These are phyloP conservation scores for Mycena vulgaris DNA, from an alignment of 768 basidiomycete species.

Conservation along the genomic window DNA sequence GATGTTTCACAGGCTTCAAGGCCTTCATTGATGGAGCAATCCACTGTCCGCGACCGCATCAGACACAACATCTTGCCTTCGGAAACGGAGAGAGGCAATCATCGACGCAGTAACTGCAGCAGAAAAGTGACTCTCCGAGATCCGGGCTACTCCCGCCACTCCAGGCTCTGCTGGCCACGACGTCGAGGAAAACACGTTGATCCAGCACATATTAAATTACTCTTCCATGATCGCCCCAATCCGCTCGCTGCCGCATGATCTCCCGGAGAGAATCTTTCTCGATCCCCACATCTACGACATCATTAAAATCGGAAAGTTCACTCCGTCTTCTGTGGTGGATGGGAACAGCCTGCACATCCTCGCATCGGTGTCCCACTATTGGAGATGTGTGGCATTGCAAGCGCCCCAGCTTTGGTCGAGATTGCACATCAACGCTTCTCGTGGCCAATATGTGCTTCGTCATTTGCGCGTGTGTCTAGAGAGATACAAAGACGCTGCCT, in stretches of 20 bases:
- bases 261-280: not conserved
- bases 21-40: no score
- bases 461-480: not conserved
- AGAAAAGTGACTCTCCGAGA: not conserved
- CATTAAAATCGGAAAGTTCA: not conserved
- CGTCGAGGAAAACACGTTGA: not conserved
- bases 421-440: not conserved
- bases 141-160: not conserved
- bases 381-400: not conserved
- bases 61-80: not conserved
- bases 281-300: not conserved
- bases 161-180: not conserved
- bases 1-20: no score
- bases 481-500: not conserved
- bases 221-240: not conserved
- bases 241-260: not conserved
- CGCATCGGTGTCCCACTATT: not conserved
- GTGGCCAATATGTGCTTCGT: not conserved
- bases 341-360: not conserved
- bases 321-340: not conserved
- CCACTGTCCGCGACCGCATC: not conserved
- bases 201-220: not conserved
- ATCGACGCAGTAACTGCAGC: not conserved
- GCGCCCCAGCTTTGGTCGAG: not conserved
- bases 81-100: not conserved